Evolutionary conservation across 257 asterid genomes (phyloP).

Genomic region (Buddleja alternifolia): DNA sequence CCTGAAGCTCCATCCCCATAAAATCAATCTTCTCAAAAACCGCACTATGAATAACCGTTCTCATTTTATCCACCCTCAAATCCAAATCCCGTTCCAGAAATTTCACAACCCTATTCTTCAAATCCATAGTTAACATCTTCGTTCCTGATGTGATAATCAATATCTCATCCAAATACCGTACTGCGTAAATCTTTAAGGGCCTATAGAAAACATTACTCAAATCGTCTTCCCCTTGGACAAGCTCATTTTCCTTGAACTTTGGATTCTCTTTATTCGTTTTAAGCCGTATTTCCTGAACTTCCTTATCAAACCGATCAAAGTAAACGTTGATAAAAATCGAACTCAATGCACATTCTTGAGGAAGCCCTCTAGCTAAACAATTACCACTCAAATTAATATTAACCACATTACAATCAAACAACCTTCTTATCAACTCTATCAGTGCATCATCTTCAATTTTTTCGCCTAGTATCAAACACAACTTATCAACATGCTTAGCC

Average conservation of each 20-base stretch:
- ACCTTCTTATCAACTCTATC: slow-evolving; percentile 49
- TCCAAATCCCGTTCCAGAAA: slow-evolving; percentile 56
- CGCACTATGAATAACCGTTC: slow-evolving; percentile 79
- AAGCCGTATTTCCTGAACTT: slow-evolving; percentile 66
- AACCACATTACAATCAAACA: slow-evolving; percentile 50
- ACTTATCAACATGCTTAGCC: slow-evolving; percentile 53
- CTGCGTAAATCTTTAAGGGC: slow-evolving; percentile 80
- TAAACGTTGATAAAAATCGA: slow-evolving; percentile 75
- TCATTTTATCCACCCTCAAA: slow-evolving; percentile 57
- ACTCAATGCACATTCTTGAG: slow-evolving; percentile 80
- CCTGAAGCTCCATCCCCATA: slow-evolving; percentile 95
- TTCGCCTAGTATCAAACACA: slow-evolving; percentile 60
- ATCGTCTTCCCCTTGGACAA: slow-evolving; percentile 32
- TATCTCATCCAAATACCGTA: slow-evolving; percentile 85
- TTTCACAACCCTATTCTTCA: slow-evolving; percentile 58
- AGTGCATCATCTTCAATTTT: slow-evolving; percentile 64
- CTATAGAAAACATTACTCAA: slow-evolving; percentile 48
- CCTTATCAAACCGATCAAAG: slow-evolving; percentile 64
- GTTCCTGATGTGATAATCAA: slow-evolving; percentile 78
- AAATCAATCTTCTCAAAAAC: slow-evolving; percentile 84
- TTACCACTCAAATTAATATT: slow-evolving; percentile 53
- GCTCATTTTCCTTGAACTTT: slow-evolving; percentile 45
- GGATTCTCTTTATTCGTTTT: slow-evolving; percentile 52
- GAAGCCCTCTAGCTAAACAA: slow-evolving; percentile 74
- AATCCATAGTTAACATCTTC: slow-evolving; percentile 63